A percentile compares a stretch with the other conserved stretches of the same genome.
These are phyloP conservation scores for Syzygium aqueum DNA, from an alignment of 345 rosid species.

Conservation along the genomic window DNA sequence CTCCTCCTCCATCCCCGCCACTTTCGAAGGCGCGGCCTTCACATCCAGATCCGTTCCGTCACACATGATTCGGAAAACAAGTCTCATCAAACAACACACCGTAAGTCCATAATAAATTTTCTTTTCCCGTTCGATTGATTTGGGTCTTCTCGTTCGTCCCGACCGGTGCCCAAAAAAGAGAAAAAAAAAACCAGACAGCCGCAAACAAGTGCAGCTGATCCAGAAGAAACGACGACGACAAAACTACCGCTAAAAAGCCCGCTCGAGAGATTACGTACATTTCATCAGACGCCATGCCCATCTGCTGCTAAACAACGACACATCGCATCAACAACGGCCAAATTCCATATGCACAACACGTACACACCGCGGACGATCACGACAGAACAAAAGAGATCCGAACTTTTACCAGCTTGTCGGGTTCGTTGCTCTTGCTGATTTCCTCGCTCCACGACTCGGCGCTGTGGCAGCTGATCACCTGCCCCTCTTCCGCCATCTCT, in stretches of 20 bases:
- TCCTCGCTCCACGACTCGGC: constrained; percentile 58
- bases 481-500: constrained; percentile 54
- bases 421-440: constrained; percentile 38
- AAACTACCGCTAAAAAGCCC: neutral
- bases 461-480: constrained; percentile 64
- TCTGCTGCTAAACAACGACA: neutral
- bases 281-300: neutral
- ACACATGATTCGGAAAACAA: neutral
- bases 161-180: neutral
- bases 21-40: neutral
- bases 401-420: constrained; percentile 53
- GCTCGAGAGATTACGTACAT: neutral
- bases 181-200: no score
- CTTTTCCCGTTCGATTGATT: neutral
- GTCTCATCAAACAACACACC: neutral
- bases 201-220: neutral
- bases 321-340: neutral
- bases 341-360: neutral
- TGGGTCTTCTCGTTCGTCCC: neutral
- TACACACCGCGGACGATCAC: neutral
- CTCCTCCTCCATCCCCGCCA: neutral
- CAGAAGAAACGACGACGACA: neutral
- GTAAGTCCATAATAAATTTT: neutral
- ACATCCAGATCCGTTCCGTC: neutral
- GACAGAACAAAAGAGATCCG: neutral